A percentile compares a stretch with the other conserved stretches of the same genome.
These are phyloP conservation scores for Acrodontium crateriforme DNA, from an alignment of 2,329 filamentous ascomycete species.

Conservation along the genomic window DNA sequence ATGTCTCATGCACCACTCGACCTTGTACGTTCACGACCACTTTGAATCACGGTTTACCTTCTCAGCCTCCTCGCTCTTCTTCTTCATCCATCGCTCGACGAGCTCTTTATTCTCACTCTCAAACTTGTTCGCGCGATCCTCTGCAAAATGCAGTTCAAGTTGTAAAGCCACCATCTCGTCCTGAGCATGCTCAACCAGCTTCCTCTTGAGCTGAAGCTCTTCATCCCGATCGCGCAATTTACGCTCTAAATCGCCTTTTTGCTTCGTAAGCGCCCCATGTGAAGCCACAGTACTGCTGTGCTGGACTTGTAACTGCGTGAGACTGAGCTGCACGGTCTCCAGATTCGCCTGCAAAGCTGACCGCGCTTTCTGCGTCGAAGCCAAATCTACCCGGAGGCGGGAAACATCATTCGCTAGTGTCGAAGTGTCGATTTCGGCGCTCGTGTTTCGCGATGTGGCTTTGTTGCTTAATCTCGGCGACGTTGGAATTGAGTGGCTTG, in stretches of 20 bases:
- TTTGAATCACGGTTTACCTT: conserved; percentile 54
- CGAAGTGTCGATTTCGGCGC: conserved; percentile 10
- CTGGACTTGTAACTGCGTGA: conserved; percentile 48
- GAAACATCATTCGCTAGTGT: conserved; percentile 34
- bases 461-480: not conserved
- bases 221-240: conserved; percentile 70
- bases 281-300: conserved; percentile 45
- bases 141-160: conserved; percentile 74
- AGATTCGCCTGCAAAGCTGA: conserved; percentile 53
- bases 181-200: conserved; percentile 75
- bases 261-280: conserved; percentile 48
- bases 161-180: conserved; percentile 84
- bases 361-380: conserved; percentile 62
- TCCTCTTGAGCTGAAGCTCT: conserved; percentile 70
- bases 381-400: conserved; percentile 51
- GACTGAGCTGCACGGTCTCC: conserved; percentile 47
- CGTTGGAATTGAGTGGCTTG: conserved; percentile 4
- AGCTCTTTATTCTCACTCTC: conserved; percentile 77
- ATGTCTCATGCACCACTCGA: not conserved
- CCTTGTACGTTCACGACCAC: conserved; percentile 11
- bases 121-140: conserved; percentile 59
- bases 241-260: conserved; percentile 47
- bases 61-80: conserved; percentile 74
- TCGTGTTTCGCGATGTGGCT: not conserved
- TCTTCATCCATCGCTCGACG: conserved; percentile 80